phyloP scores from a whole-genome alignment of 73 alveolate species.

The Paraurostyla sp. region DNA sequence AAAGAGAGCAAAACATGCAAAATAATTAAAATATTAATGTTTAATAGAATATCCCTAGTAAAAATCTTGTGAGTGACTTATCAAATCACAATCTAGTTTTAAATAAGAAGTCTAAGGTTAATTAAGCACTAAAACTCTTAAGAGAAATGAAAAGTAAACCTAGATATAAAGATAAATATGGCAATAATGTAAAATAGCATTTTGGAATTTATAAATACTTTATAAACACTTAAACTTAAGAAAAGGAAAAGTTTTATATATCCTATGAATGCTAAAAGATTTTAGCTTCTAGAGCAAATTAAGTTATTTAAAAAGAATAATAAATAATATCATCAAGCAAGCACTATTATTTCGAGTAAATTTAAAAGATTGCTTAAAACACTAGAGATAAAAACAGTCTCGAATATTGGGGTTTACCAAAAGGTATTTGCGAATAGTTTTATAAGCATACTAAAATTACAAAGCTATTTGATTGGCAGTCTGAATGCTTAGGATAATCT shows the following conservation, averaged over 20 bases:
- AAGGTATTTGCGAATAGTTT: constrained; percentile 62
- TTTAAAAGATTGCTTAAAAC: not conserved
- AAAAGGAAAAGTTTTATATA: constrained; percentile 62
- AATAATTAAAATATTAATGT: no score
- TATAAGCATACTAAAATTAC: constrained; percentile 67
- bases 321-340: not conserved
- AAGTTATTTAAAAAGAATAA: not conserved
- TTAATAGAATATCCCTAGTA: no score
- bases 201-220: constrained; percentile 70
- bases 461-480: constrained; percentile 68
- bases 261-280: constrained; percentile 41
- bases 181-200: constrained; percentile 63
- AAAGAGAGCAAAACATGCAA: no score
- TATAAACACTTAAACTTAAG: constrained; percentile 41
- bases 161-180: constrained; percentile 44
- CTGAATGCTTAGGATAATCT: constrained; percentile 58
- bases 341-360: not conserved
- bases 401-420: constrained; percentile 81
- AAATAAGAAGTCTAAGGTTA: constrained; percentile 35
- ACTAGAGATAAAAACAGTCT: not conserved
- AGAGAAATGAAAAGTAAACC: constrained; percentile 30
- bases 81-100: constrained; percentile 27
- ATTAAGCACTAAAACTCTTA: not conserved
- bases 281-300: not conserved
- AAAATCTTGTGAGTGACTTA: no score